Conservation (phyloP, 148 eudicot genomes). For the Selenicereus undatus region DNA sequence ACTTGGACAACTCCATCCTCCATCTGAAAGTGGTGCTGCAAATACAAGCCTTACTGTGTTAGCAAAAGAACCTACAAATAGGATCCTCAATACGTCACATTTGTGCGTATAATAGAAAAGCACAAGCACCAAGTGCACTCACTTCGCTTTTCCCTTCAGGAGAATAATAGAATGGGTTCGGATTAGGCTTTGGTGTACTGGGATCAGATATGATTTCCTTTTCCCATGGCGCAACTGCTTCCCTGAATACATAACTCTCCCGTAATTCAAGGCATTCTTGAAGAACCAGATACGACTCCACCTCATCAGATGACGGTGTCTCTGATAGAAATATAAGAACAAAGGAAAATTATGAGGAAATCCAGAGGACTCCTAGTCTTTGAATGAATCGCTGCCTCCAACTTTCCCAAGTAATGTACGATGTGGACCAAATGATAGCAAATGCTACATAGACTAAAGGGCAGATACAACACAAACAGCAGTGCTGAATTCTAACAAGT, state of each 20-base stretch:
- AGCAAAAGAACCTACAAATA: background rate
- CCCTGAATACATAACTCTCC: conserved; percentile 74
- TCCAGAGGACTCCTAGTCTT: conserved; percentile 2
- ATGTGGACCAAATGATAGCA: background rate
- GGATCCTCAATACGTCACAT: background rate
- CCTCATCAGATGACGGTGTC: conserved; percentile 83
- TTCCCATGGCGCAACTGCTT: conserved; percentile 87
- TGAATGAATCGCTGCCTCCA: background rate
- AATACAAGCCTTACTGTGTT: background rate
- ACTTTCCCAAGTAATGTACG: background rate
- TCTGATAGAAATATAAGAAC: conserved; percentile 39
- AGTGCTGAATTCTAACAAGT: background rate
- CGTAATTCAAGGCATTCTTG: conserved; percentile 93
- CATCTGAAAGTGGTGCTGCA: conserved; percentile 94
- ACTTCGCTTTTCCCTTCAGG: conserved; percentile 77
- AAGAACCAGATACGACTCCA: conserved; percentile 69
- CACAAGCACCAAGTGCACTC: conserved; percentile 29
- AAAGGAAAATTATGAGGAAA: conserved; percentile 11
- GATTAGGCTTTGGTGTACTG: conserved; percentile 83
- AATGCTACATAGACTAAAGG: background rate
- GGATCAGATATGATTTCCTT: conserved; percentile 91
- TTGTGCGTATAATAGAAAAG: background rate
- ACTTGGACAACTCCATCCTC: conserved; percentile 98
- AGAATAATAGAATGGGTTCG: conserved; percentile 65
- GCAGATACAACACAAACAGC: background rate